phyloP scores from a whole-genome alignment of 805 yeast genomes.

The Nakazawaea anatomiae region DNA sequence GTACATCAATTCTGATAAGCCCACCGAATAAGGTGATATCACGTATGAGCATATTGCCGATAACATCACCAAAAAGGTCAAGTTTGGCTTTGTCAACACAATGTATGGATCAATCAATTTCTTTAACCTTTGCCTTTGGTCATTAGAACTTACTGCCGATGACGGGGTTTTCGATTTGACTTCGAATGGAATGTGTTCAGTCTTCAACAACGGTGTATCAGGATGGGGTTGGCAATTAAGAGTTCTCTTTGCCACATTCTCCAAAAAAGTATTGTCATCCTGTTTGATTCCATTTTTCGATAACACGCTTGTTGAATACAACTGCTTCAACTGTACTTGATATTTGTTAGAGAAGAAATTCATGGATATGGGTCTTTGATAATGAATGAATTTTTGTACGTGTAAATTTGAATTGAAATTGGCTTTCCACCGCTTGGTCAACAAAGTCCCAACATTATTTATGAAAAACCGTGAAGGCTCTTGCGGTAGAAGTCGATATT shows the following conservation, averaged over 20 bases:
- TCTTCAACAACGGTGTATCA: slow-evolving; percentile 4
- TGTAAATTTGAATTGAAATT: slow-evolving; percentile 1
- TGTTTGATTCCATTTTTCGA: not conserved
- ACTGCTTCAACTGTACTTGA: slow-evolving; percentile 1
- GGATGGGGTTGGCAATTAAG: slow-evolving; percentile 35
- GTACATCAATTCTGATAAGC: slow-evolving; percentile 61
- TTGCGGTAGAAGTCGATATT: not conserved
- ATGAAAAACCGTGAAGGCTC: slow-evolving; percentile 5
- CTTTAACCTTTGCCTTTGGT: slow-evolving; percentile 24
- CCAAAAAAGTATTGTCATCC: slow-evolving; percentile 18
- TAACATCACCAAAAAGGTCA: slow-evolving; percentile 81
- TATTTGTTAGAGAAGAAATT: slow-evolving; percentile 5
- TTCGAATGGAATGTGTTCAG: slow-evolving; percentile 46
- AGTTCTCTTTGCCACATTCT: slow-evolving; percentile 37
- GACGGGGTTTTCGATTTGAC: slow-evolving; percentile 36
- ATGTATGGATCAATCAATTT: slow-evolving; percentile 55
- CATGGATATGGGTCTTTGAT: not conserved
- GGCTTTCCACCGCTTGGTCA: not conserved
- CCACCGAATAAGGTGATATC: slow-evolving; percentile 76
- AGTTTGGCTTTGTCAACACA: slow-evolving; percentile 84
- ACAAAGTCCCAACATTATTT: not conserved
- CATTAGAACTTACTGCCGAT: slow-evolving; percentile 11
- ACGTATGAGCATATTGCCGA: slow-evolving; percentile 95
- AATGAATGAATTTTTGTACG: not conserved
- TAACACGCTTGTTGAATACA: slow-evolving; percentile 5